These are phyloP conservation scores for Phytophthora pluvialis DNA, from an alignment of 352 stramenopile genomes.

Conservation along the genomic window DNA sequence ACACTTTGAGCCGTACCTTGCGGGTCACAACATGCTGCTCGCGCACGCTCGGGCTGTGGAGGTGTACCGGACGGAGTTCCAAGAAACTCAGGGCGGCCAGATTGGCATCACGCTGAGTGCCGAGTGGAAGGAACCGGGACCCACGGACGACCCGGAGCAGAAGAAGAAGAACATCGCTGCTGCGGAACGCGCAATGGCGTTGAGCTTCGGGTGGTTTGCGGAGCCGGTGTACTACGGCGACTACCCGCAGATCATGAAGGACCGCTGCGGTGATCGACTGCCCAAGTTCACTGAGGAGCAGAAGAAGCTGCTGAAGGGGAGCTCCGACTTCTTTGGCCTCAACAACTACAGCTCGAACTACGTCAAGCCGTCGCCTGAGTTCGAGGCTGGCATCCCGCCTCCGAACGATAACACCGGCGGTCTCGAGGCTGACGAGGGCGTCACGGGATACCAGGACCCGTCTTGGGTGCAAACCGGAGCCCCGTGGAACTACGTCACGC, in stretches of 20 bases:
- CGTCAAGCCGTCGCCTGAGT: slow-evolving; percentile 43
- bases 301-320: slow-evolving; percentile 77
- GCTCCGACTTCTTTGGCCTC: slow-evolving; percentile 93
- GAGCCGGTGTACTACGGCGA: slow-evolving; percentile 93
- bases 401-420: slow-evolving; percentile 41
- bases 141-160: slow-evolving; percentile 45
- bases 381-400: slow-evolving; percentile 26
- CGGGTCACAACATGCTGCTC: slow-evolving; percentile 87
- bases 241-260: slow-evolving; percentile 92
- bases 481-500: slow-evolving; percentile 78
- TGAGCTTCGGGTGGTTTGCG: slow-evolving; percentile 90
- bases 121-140: slow-evolving; percentile 87
- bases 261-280: slow-evolving; percentile 78
- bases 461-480: no score
- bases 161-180: slow-evolving; percentile 67
- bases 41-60: slow-evolving; percentile 84
- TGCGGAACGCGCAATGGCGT: slow-evolving; percentile 79
- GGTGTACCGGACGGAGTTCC: slow-evolving; percentile 88
- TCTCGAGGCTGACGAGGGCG: no score
- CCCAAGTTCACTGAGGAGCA: slow-evolving; percentile 89
- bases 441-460: slow-evolving; percentile 39
- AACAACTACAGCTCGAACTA: slow-evolving; percentile 92
- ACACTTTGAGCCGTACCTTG: slow-evolving; percentile 82
- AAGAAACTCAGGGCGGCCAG: slow-evolving; percentile 55
- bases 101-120: slow-evolving; percentile 92